A percentile compares a stretch with the other conserved stretches of the same genome.
phyloP scores from a whole-genome alignment of 2,329 filamentous ascomycete genomes.

The Alternaria consortialis region DNA sequence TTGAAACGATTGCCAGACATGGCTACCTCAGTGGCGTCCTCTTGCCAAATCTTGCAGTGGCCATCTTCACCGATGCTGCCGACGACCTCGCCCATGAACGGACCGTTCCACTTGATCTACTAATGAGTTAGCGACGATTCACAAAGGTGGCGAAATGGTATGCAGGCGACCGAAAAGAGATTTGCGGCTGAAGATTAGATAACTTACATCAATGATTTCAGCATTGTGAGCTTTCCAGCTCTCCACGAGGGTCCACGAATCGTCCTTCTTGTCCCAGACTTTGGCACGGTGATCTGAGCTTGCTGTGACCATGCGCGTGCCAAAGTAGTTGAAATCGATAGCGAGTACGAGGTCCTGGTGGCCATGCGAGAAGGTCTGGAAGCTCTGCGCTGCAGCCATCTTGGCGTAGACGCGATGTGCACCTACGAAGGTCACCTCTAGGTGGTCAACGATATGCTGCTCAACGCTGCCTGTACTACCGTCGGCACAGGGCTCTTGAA shows the following conservation, averaged over 20 bases:
- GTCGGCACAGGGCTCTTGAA: constrained; percentile 48
- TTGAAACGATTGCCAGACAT: constrained; percentile 82
- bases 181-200: constrained; percentile 26
- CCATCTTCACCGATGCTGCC: constrained; percentile 90
- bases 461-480: constrained; percentile 38
- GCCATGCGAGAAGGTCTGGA: constrained; percentile 72
- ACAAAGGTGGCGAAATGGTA: constrained; percentile 25
- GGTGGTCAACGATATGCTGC: constrained; percentile 34
- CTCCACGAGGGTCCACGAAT: constrained; percentile 82
- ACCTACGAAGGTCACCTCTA: constrained; percentile 40
- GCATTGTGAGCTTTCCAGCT: constrained; percentile 90
- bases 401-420: constrained; percentile 42
- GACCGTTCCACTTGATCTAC: constrained; percentile 91
- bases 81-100: constrained; percentile 86
- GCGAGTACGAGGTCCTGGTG: constrained; percentile 84
- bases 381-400: constrained; percentile 51
- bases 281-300: constrained; percentile 93
- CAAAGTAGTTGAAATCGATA: constrained; percentile 90
- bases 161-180: constrained; percentile 29
- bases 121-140: constrained; percentile 29
- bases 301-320: constrained; percentile 88
- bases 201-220: constrained; percentile 82
- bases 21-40: constrained; percentile 81
- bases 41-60: constrained; percentile 90
- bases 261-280: constrained; percentile 83